phyloP scores from a whole-genome alignment of 176 grass and related monocot genomes.

The Oryza brachyantha region DNA sequence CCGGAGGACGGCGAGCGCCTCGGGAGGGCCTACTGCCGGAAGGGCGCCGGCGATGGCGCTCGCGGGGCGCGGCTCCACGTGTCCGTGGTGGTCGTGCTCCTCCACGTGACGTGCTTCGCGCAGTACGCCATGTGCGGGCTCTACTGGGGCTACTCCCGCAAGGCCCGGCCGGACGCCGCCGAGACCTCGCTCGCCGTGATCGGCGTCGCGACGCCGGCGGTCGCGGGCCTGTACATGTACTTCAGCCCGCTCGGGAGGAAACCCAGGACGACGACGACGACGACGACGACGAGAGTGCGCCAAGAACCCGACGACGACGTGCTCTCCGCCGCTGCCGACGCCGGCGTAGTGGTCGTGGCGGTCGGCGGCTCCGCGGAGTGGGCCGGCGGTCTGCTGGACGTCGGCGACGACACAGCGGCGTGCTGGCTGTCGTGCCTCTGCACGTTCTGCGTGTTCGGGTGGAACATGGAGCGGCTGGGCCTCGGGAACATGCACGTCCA shows the following conservation, averaged over 20 bases:
- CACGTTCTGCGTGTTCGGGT: slow-evolving; percentile 78
- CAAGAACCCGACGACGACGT: slow-evolving; percentile 26
- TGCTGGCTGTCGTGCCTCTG: slow-evolving; percentile 60
- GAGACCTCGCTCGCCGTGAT: slow-evolving; percentile 38
- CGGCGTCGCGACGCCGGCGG: slow-evolving; percentile 37
- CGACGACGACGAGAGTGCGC: background rate
- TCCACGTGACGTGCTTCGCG: slow-evolving; percentile 52
- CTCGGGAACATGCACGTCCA: slow-evolving; percentile 74
- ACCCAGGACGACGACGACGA: background rate
- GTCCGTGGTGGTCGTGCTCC: slow-evolving; percentile 48
- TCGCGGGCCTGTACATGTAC: slow-evolving; percentile 51
- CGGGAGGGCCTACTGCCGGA: slow-evolving; percentile 63
- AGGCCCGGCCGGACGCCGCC: slow-evolving; percentile 36
- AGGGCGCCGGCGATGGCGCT: background rate
- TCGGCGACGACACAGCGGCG: slow-evolving; percentile 42
- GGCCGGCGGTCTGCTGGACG: slow-evolving; percentile 58
- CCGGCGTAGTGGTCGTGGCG: background rate
- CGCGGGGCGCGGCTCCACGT: slow-evolving; percentile 48
- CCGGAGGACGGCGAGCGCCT: slow-evolving; percentile 44
- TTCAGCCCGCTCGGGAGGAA: slow-evolving; percentile 58
- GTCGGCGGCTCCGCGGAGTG: slow-evolving; percentile 15
- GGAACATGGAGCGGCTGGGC: slow-evolving; percentile 79
- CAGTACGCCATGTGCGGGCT: slow-evolving; percentile 65
- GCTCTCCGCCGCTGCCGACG: background rate
- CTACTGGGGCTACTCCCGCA: slow-evolving; percentile 54